Evolutionary conservation across 2,329 filamentous ascomycete genomes (phyloP).

Genomic region (Alternaria metachromatica): DNA sequence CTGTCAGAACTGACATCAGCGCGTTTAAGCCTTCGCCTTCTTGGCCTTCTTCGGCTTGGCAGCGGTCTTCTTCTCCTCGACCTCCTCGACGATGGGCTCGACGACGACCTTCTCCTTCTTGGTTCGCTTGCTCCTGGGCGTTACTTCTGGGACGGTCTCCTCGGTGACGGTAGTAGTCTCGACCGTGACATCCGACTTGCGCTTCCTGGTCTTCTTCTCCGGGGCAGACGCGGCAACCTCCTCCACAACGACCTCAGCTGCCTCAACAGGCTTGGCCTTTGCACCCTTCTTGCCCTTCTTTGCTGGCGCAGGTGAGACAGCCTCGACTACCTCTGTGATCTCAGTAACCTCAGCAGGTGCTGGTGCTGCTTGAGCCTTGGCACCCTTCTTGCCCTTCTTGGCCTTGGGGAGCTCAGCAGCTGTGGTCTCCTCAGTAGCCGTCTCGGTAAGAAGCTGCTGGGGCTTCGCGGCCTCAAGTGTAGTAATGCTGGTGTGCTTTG

Average conservation of each 20-base stretch:
- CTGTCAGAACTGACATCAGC: not conserved
- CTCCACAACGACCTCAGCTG: conserved; percentile 16
- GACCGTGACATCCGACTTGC: conserved; percentile 27
- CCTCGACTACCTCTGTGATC: conserved; percentile 10
- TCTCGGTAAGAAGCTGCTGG: conserved; percentile 35
- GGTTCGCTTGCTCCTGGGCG: conserved; percentile 29
- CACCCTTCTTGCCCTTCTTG: conserved; percentile 41
- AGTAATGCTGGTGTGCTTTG: conserved; percentile 29
- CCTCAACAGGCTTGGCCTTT: conserved; percentile 23
- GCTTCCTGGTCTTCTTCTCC: conserved; percentile 24
- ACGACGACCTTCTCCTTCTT: conserved; percentile 26
- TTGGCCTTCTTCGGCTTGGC: conserved; percentile 35
- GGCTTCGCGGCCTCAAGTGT: conserved; percentile 33
- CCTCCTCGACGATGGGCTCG: conserved; percentile 17
- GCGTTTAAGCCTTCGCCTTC: conserved; percentile 31
- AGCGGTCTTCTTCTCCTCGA: conserved; percentile 26
- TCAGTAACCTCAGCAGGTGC: conserved; percentile 10
- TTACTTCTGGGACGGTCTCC: conserved; percentile 10
- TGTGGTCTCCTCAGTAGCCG: conserved; percentile 26
- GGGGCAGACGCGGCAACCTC: conserved; percentile 4
- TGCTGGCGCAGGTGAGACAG: conserved; percentile 13
- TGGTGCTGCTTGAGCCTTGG: conserved; percentile 13
- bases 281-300: conserved; percentile 37
- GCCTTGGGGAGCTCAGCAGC: conserved; percentile 30
- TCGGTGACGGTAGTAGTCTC: conserved; percentile 17